These are phyloP conservation scores for Botryococcus braunii DNA, from an alignment of 163 green algal genomes.

Conservation along the genomic window DNA sequence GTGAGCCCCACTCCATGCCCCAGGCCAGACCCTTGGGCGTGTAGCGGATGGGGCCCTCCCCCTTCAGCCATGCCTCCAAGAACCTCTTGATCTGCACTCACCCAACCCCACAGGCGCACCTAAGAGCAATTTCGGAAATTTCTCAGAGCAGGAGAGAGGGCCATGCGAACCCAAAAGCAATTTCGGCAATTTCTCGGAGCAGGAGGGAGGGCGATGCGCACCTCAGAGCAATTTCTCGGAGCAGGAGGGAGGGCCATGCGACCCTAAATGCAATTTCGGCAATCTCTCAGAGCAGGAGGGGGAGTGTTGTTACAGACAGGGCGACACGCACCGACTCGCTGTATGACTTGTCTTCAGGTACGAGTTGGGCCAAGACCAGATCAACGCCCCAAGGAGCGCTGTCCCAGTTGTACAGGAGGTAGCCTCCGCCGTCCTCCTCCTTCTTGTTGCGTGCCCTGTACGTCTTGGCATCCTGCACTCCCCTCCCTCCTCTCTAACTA, in stretches of 20 bases:
- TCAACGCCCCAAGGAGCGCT: constrained; percentile 16
- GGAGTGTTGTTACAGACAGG: too few relatives aligned
- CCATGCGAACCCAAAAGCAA: too few relatives aligned
- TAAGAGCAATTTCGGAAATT: neutral
- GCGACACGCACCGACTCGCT: too few relatives aligned
- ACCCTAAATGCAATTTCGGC: too few relatives aligned
- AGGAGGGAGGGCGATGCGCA: too few relatives aligned
- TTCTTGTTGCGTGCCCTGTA: constrained; percentile 16
- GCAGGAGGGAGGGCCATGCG: too few relatives aligned
- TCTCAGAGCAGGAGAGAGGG: too few relatives aligned
- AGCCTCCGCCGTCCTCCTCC: constrained; percentile 20
- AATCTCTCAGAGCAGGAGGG: too few relatives aligned
- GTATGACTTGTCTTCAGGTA: neutral
- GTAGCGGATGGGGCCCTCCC: constrained; percentile 10
- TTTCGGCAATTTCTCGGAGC: too few relatives aligned
- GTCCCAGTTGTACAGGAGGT: constrained; percentile 19
- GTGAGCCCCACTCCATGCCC: constrained; percentile 14
- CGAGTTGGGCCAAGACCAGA: constrained; percentile 11
- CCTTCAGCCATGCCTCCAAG: constrained; percentile 14
- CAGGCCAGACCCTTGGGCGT: constrained; percentile 10
- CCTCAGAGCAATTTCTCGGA: too few relatives aligned
- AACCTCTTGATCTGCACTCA: constrained; percentile 18
- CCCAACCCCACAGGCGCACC: neutral
- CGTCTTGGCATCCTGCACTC: constrained; percentile 9
- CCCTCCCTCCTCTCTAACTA: too few relatives aligned